A percentile compares a stretch with the other conserved stretches of the same genome.
Evolutionary conservation across 2,329 filamentous ascomycete genomes (phyloP).

Genomic region (Chrysoporthe cubensis): DNA sequence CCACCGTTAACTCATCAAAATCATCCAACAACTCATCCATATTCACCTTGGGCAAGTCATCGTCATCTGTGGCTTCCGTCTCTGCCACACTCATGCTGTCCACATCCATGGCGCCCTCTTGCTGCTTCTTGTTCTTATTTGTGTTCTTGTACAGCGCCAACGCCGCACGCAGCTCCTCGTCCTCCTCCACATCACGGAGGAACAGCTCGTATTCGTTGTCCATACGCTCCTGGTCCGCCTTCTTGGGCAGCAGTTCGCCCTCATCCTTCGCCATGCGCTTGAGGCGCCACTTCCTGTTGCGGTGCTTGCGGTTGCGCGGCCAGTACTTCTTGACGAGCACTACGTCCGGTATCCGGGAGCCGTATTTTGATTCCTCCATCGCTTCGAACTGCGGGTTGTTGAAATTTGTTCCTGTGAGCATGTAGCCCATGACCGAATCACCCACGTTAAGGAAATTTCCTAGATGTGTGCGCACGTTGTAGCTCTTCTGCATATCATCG

Average conservation of each 20-base stretch:
- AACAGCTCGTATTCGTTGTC: conserved; percentile 97
- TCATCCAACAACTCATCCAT: conserved; percentile 88
- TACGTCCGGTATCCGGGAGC: conserved; percentile 84
- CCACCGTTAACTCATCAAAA: conserved; percentile 84
- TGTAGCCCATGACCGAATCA: conserved; percentile 94
- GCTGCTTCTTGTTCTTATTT: conserved; percentile 48
- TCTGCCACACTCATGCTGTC: conserved; percentile 38
- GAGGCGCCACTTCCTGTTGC: conserved; percentile 87
- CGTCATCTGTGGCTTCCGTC: conserved; percentile 58
- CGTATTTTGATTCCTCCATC: conserved; percentile 78
- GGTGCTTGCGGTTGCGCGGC: conserved; percentile 80
- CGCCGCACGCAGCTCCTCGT: conserved; percentile 82
- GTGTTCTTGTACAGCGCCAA: conserved; percentile 83
- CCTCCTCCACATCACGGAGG: conserved; percentile 94
- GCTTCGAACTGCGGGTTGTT: conserved; percentile 87
- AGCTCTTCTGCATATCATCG: conserved; percentile 84
- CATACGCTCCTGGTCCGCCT: conserved; percentile 84
- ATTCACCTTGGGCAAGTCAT: conserved; percentile 69
- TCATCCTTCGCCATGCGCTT: conserved; percentile 93
- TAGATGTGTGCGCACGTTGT: conserved; percentile 88
- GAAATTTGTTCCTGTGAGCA: conserved; percentile 86
- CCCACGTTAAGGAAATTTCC: conserved; percentile 84
- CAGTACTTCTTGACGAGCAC: conserved; percentile 98
- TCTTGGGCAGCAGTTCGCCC: conserved; percentile 81
- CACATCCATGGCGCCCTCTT: conserved; percentile 42